phyloP scores from a whole-genome alignment of 2,329 filamentous ascomycete genomes.

The Ophiostoma tasmaniense region DNA sequence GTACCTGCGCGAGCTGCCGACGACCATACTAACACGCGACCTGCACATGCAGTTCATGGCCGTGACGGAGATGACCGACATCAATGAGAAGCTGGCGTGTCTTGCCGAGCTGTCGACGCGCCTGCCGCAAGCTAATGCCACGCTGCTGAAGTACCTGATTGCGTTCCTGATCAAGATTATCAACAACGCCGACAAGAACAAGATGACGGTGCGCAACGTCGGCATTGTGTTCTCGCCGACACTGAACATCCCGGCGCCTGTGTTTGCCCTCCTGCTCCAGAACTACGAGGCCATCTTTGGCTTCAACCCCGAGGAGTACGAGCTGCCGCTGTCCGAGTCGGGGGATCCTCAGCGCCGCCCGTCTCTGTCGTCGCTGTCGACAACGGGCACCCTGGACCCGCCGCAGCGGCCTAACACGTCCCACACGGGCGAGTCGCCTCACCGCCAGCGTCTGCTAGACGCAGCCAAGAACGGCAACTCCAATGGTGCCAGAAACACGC shows the following conservation, averaged over 20 bases:
- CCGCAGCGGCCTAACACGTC: constrained; percentile 42
- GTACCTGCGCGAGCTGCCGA: constrained; percentile 85
- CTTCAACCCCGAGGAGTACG: constrained; percentile 56
- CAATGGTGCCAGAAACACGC: constrained; percentile 33
- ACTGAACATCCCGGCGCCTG: constrained; percentile 87
- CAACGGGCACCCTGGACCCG: constrained; percentile 17
- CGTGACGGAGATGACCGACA: constrained; percentile 69
- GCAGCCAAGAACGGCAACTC: constrained; percentile 25
- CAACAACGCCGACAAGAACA: constrained; percentile 82
- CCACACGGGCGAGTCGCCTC: constrained; percentile 42
- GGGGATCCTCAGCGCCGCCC: constrained; percentile 25
- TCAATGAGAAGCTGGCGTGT: constrained; percentile 64
- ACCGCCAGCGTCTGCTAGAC: constrained; percentile 41
- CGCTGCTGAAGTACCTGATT: constrained; percentile 74
- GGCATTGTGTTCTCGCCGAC: constrained; percentile 98
- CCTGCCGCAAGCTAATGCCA: constrained; percentile 71
- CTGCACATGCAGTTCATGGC: constrained; percentile 81
- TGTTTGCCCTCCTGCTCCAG: constrained; percentile 88
- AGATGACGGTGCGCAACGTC: constrained; percentile 97
- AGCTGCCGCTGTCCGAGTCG: constrained; percentile 41
- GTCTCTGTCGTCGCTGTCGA: constrained; percentile 21
- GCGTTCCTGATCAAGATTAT: constrained; percentile 87
- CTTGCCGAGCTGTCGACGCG: constrained; percentile 71
- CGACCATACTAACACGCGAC: constrained; percentile 83
- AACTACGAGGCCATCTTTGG: constrained; percentile 85